Percentiles rank a stretch among this genome's conserved stretches.
Evolutionary conservation across 2,329 filamentous ascomycete genomes (phyloP).

Genomic region (Diaporthe vexans): DNA sequence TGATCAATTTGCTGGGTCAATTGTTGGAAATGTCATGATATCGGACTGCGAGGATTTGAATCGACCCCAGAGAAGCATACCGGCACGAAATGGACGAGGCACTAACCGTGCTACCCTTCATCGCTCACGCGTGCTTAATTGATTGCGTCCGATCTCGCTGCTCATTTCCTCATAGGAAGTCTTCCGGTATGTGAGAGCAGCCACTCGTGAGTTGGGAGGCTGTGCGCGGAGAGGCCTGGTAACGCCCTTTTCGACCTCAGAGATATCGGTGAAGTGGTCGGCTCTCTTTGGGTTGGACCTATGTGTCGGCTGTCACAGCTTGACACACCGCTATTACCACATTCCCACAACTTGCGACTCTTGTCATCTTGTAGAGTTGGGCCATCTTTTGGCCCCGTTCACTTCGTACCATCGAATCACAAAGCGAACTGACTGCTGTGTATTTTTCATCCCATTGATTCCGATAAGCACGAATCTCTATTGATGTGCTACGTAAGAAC

Average conservation of each 20-base stretch:
- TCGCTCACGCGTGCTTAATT: neutral
- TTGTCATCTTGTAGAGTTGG: neutral
- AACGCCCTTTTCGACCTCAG: neutral
- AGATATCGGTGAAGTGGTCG: neutral
- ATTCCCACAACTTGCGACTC: neutral
- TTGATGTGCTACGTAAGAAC: constrained; percentile 36
- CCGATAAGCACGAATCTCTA: constrained; percentile 36
- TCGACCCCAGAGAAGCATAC: neutral
- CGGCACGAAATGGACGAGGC: neutral
- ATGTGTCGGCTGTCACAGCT: neutral
- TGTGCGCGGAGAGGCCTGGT: neutral
- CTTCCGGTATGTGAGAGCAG: neutral
- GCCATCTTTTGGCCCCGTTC: neutral
- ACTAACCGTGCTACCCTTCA: neutral
- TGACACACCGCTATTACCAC: neutral
- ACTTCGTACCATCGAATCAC: neutral
- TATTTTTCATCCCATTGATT: constrained; percentile 37
- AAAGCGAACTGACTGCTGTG: neutral
- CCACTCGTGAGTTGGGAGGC: neutral
- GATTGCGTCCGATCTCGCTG: neutral
- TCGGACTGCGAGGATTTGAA: neutral
- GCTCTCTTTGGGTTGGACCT: neutral
- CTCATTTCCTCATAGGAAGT: neutral
- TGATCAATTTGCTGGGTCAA: neutral
- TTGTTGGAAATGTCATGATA: neutral